Evolutionary conservation across 768 basidiomycete species (phyloP), one percentile per base, ranked within the genome.

Genomic region (Boletellus sp.): DNA sequence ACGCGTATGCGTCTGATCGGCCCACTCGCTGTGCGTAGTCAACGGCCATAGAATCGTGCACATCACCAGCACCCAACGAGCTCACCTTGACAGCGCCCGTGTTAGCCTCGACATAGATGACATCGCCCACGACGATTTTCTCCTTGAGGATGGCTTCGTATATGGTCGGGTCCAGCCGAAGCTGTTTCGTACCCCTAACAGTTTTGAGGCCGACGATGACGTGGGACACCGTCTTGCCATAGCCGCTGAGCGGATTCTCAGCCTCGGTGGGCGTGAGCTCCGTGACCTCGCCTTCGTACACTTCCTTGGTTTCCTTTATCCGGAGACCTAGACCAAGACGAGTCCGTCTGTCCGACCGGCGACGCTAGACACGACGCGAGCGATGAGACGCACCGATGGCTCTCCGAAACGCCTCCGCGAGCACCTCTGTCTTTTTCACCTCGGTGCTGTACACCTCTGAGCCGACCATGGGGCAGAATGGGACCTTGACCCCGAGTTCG

Each of bases 271-370:
- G 96, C 4, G 95, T 96, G 52, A 98, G 73, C 63, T 98, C 95
- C 9, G 95, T 98, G 16, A 99, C 90, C 71, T 99, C 95, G 52
- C 96, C 95, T 68, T 98, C 95, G 69, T 94, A 98, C 7, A 98
- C 94, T 63, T 96, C 93, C 67, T 99, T 98, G 6, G 94, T 97
- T 71, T 98, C 96, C 70, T 98, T 98, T 76, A 98, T 96, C 66
- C 95, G 84, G 33, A 98, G 79, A 41, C 95, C 94, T 60, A 37
- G 3, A 36, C 28, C 28, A 8, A 26, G 8, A 26, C 8, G 24
- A 26, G 24, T 4, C 8, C 7, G 28, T 8, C 28, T 10, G 28
- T 28, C 28, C 3, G 28, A 28, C 28, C 2, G 28, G 7, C 7
- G 28, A 28, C 7, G 28, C 28, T n/a, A n/a, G n/a, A n/a, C n/a